Conservation (phyloP, 208 protist species). For the Trypanosoma mega region DNA sequence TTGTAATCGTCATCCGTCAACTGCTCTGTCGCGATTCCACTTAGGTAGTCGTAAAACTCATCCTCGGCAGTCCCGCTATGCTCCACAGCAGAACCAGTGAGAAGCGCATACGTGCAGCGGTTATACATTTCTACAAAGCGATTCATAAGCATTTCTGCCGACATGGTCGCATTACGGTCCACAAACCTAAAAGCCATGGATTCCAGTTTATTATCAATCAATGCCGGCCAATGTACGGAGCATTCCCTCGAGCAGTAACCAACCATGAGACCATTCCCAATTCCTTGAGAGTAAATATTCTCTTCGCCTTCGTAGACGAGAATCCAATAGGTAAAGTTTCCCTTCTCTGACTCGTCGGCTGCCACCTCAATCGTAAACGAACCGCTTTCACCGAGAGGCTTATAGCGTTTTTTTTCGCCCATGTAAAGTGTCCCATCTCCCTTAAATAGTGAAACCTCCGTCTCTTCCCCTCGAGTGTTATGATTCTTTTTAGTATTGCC, state of each 20-base stretch:
- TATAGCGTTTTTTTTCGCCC: slow-evolving; percentile 29
- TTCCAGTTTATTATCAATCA: slow-evolving; percentile 40
- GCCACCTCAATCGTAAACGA: slow-evolving; percentile 1
- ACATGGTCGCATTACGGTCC: slow-evolving; percentile 13
- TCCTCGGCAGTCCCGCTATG: slow-evolving; percentile 26
- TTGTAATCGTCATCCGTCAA: slow-evolving; percentile 33
- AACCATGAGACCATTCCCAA: slow-evolving; percentile 46
- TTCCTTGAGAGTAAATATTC: slow-evolving; percentile 34
- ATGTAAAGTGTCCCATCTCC: slow-evolving; percentile 45
- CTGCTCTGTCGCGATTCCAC: slow-evolving; percentile 6
- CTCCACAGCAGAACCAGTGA: slow-evolving; percentile 33
- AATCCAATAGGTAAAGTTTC: slow-evolving; percentile 24
- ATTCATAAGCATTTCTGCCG: slow-evolving; percentile 10
- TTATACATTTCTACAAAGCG: slow-evolving; percentile 59
- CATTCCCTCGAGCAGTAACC: slow-evolving; percentile 26
- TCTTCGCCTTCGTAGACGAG: slow-evolving; percentile 33
- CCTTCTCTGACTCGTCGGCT: slow-evolving; percentile 16
- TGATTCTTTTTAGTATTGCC: not conserved
- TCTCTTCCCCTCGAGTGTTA: not conserved
- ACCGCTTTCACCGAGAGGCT: slow-evolving; percentile 32
- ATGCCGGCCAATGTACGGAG: slow-evolving; percentile 55
- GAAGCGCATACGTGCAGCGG: slow-evolving; percentile 51
- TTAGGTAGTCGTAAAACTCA: slow-evolving; percentile 45
- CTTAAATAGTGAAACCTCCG: slow-evolving; percentile 21
- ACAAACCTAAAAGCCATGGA: slow-evolving; percentile 53